Conservation (phyloP, 257 asterid species). For the Ilex aquifolium region DNA sequence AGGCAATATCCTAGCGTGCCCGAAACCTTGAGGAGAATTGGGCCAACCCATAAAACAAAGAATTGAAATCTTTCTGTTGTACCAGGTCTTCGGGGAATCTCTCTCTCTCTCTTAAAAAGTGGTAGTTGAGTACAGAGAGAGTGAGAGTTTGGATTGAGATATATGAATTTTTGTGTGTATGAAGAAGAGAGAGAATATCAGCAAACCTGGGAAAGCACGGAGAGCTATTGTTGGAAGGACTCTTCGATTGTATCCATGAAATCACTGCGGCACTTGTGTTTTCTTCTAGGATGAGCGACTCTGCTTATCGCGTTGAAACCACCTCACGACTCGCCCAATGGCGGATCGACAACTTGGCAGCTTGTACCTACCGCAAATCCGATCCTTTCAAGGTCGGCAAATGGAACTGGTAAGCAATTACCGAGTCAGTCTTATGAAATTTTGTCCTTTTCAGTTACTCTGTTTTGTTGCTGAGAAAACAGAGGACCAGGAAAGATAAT, state of each 20-base stretch:
- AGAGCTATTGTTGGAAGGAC: conserved; percentile 64
- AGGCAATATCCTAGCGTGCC: conserved; percentile 45
- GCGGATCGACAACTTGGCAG: conserved; percentile 66
- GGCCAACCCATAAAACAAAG: conserved; percentile 6
- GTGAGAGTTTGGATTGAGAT: not conserved
- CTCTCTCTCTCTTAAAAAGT: conserved; percentile 3
- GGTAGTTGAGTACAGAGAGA: conserved; percentile 5
- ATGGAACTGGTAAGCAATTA: conserved; percentile 64
- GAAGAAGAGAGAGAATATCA: conserved; percentile 30
- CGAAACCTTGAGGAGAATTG: conserved; percentile 32
- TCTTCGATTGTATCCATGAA: conserved; percentile 86
- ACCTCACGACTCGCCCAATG: conserved; percentile 94
- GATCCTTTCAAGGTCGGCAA: conserved; percentile 73
- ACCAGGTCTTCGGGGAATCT: not conserved
- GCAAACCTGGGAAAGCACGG: conserved; percentile 95
- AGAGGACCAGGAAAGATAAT: not conserved
- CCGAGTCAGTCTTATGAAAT: not conserved
- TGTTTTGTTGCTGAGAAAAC: not conserved
- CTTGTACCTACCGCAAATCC: conserved; percentile 65
- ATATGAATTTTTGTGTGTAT: not conserved
- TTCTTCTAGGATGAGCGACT: conserved; percentile 72
- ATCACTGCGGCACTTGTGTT: conserved; percentile 62
- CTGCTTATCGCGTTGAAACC: conserved; percentile 84
- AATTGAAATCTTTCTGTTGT: not conserved
- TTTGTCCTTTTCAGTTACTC: too few species aligned